Evolutionary conservation across 805 yeast genomes (phyloP), one percentile per base, ranked within the genome.

Genomic region (Suhomyces pyralidae): DNA sequence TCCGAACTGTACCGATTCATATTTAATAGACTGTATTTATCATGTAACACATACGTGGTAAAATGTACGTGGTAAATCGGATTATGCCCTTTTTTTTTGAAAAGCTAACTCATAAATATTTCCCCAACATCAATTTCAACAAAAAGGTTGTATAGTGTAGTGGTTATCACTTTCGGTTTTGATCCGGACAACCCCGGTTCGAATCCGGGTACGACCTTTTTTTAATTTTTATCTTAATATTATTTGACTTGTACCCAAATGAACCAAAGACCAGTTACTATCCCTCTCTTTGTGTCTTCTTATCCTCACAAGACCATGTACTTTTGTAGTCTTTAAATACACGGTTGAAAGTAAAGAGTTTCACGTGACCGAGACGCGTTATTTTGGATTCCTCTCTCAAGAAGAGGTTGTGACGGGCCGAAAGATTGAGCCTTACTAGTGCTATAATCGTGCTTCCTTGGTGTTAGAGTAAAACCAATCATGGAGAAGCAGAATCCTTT

Each of bases 181-280:
- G 88, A 83, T 83, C 88, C 88, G 82, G 71, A 76, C 83, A 82
- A 83, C 88, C 87, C 87, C 87, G 82, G 88, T 84, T 84, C 88
- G 88, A 84, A 82, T 82, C 88, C 88, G 88, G 88, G 88, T 81
- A 81, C 81, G 88, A 82, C 86, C 88, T 40, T 38, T 15, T 15
- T 36, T 15, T n/a, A n/a, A n/a, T n/a, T n/a, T n/a, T n/a, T n/a
- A n/a, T n/a, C n/a, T n/a, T n/a, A n/a, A n/a, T n/a, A n/a, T n/a
- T n/a, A n/a, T n/a, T n/a, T n/a, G n/a, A n/a, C n/a, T n/a, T n/a
- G n/a, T n/a, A n/a, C n/a, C n/a, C n/a, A n/a, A n/a, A n/a, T n/a
- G n/a, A n/a, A n/a, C n/a, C n/a, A n/a, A n/a, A n/a, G n/a, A n/a
- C n/a, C n/a, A n/a, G n/a, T n/a, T n/a, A n/a, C n/a, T n/a, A n/a